These are phyloP conservation scores for Thelonectria blattea DNA, from an alignment of 2,329 filamentous ascomycete species.

Conservation along the genomic window DNA sequence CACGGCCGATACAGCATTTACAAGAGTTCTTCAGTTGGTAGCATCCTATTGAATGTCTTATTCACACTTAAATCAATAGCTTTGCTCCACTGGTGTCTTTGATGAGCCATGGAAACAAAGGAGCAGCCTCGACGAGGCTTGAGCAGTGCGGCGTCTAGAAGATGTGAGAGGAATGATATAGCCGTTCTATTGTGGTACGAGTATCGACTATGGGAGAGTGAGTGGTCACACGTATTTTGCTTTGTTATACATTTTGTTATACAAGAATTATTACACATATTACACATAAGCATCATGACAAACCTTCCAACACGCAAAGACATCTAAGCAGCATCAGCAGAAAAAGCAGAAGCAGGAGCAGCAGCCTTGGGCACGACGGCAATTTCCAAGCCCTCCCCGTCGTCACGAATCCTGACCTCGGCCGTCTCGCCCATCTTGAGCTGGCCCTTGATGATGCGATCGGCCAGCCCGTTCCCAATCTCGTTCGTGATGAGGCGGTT, in stretches of 20 bases:
- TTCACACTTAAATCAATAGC: background rate
- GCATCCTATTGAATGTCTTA: background rate
- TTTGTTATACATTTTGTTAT: background rate
- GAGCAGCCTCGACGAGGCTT: background rate
- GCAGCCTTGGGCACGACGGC: conserved; percentile 28
- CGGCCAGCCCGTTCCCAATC: conserved; percentile 86
- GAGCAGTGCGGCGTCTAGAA: background rate
- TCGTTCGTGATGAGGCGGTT: conserved; percentile 91
- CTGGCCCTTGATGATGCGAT: conserved; percentile 88
- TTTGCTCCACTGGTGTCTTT: background rate
- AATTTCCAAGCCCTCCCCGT: conserved; percentile 64
- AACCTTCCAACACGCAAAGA: conserved; percentile 1
- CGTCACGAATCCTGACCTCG: conserved; percentile 70
- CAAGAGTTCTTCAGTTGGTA: background rate
- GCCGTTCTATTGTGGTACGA: conserved; percentile 16
- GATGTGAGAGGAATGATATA: conserved; percentile 9
- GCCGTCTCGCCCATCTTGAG: conserved; percentile 78
- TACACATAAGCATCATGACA: conserved; percentile 35
- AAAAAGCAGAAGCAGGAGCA: background rate
- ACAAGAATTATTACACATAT: conserved; percentile 18
- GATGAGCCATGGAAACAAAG: background rate
- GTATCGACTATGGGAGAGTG: conserved; percentile 5
- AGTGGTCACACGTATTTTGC: conserved; percentile 10
- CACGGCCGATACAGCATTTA: background rate
- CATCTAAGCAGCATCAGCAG: no score